Evolutionary conservation across 768 basidiomycete genomes (phyloP), one percentile per base, ranked within the genome.

Genomic region (Naganishia randhawae): DNA sequence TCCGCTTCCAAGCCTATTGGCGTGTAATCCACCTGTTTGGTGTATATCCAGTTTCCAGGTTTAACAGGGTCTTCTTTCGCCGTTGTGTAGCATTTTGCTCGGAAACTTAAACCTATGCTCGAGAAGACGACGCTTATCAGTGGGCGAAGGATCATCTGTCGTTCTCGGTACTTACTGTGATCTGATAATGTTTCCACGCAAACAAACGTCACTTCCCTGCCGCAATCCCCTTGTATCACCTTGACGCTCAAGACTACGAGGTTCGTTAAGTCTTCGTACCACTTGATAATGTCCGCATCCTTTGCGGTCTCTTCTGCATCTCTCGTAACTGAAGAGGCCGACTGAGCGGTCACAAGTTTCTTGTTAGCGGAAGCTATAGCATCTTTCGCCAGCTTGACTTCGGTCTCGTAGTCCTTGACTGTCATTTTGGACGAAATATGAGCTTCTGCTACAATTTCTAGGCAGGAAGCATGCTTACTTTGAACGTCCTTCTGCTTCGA

Each of bases 231-330:
- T 41, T 72, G 75, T 66, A 82, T 83, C 63, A 83, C 77, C 73
- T 86, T 87, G 76, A 90, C 83, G 62, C 82, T 85, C 3, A 85
- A 82, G 27, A 94, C 84, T 42, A 90, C 82, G 27, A 94, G 81
- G 73, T 92, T 90, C 0, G 90, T 91, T 71, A 91, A 79, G 73
- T 93, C 91, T 77, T 93, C 91, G 76, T 95, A 95, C 69, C 94
- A 85, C 61, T 83, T 83, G 72, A 92, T 83, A 50, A 88, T 84
- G 73, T 85, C 85, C 16, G 72, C 54, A 53, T 77, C 78, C n/a
- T 76, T 74, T 9, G 75, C 65, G 7, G 51, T 70, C 32, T 42
- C 63, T 9, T 64, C 54, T 19, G 54, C 65, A 35, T 53, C 52
- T 3, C 51, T 54, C 10, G 67, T 55, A 37, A 61, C 53, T 16